Percentiles rank a stretch among this genome's conserved stretches.
phyloP scores from a whole-genome alignment of 2,329 filamentous ascomycete genomes.

The Pezicula carpinea region DNA sequence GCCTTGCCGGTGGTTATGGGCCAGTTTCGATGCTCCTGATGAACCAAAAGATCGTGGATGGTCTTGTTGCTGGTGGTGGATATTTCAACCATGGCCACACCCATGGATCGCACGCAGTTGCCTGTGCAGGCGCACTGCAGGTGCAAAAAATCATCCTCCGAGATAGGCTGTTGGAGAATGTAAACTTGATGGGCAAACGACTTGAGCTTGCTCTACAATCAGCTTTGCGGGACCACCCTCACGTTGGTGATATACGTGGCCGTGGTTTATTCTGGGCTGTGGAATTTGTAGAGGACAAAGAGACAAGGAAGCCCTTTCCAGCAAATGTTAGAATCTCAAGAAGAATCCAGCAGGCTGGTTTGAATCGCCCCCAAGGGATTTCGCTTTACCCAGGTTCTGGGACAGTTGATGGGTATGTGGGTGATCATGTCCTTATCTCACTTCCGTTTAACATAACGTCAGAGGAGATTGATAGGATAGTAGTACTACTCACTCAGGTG shows the following conservation, averaged over 20 bases:
- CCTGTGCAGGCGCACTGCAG: neutral
- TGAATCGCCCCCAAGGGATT: constrained; percentile 40
- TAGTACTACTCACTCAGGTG: neutral
- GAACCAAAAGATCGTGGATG: constrained; percentile 40
- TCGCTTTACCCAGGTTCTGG: constrained; percentile 51
- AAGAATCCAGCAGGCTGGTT: constrained; percentile 37
- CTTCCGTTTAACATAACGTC: constrained; percentile 46
- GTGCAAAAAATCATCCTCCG: constrained; percentile 50
- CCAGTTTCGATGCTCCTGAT: constrained; percentile 55
- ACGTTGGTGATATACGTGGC: constrained; percentile 52
- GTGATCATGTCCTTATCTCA: constrained; percentile 56
- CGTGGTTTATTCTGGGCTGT: constrained; percentile 50
- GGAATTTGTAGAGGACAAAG: constrained; percentile 45
- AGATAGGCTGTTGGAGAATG: constrained; percentile 51
- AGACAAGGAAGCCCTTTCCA: constrained; percentile 40
- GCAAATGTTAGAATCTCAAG: too few species aligned
- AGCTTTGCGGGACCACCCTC: neutral
- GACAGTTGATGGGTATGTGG: constrained; percentile 44
- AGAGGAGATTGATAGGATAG: neutral
- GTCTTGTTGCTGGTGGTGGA: too few species aligned
- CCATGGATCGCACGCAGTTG: neutral
- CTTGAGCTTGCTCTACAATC: constrained; percentile 35
- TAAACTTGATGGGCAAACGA: constrained; percentile 36
- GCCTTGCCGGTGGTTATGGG: constrained; percentile 55
- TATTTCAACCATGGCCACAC: neutral